These are phyloP conservation scores for Thielaviopsis musarum DNA, from an alignment of 2,329 filamentous ascomycete species.

Conservation along the genomic window DNA sequence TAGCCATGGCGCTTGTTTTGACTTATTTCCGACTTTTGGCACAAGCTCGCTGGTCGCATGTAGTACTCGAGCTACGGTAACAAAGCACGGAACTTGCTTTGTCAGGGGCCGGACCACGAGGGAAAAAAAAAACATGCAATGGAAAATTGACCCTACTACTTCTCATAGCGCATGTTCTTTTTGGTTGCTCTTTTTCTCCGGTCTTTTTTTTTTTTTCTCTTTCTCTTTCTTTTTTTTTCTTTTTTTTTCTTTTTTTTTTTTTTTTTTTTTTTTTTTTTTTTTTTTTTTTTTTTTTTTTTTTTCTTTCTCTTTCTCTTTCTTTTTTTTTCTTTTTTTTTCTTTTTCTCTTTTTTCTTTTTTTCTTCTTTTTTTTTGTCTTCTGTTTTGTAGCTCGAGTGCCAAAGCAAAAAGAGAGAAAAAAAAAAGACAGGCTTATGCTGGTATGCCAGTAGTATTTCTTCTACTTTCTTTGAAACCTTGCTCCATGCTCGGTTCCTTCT, in stretches of 20 bases:
- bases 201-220: no score
- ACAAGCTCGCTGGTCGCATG: background rate
- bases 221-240: background rate
- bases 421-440: no score
- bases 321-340: background rate
- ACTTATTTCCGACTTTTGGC: background rate
- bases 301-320: background rate
- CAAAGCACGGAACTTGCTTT: no score
- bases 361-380: background rate
- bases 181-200: no score
- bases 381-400: background rate
- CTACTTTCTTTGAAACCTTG: no score
- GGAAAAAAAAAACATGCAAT: no score
- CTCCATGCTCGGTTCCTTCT: no score
- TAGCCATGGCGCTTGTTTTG: background rate
- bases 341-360: background rate
- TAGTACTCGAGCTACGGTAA: background rate
- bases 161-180: background rate
- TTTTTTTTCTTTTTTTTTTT: background rate
- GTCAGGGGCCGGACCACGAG: no score
- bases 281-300: background rate
- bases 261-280: background rate
- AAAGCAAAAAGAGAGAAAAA: no score
- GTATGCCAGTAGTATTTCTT: no score
- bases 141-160: no score